phyloP scores from a whole-genome alignment of 257 asterid species.

The Solanum neorickii region DNA sequence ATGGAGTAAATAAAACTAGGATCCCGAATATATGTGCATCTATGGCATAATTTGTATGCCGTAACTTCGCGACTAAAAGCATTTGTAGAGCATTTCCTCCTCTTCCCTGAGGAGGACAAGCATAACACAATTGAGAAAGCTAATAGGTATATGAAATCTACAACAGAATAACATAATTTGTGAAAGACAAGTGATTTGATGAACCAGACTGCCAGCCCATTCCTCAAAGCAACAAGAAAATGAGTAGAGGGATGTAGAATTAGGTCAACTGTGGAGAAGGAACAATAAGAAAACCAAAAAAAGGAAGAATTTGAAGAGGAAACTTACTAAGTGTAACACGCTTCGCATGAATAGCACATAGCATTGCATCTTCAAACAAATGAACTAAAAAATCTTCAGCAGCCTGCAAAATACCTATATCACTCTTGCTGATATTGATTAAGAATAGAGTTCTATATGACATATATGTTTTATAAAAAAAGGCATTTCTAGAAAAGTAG shows the following conservation, averaged over 20 bases:
- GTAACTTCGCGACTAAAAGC: background rate
- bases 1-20: background rate
- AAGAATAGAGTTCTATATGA: background rate
- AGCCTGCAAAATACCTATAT: background rate
- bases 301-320: background rate
- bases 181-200: background rate
- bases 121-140: background rate
- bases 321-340: conserved; percentile 91
- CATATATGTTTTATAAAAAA: background rate
- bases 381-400: conserved; percentile 21
- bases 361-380: conserved; percentile 77
- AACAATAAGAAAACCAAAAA: background rate
- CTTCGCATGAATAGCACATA: conserved; percentile 91
- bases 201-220: background rate
- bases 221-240: background rate
- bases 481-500: background rate
- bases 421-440: background rate
- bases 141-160: background rate
- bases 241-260: background rate
- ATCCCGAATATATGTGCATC: background rate
- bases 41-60: background rate
- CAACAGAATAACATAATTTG: background rate
- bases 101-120: background rate
- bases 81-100: background rate
- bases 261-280: background rate